phyloP scores from a whole-genome alignment of 768 basidiomycete genomes.

The Lactarius evosmus region DNA sequence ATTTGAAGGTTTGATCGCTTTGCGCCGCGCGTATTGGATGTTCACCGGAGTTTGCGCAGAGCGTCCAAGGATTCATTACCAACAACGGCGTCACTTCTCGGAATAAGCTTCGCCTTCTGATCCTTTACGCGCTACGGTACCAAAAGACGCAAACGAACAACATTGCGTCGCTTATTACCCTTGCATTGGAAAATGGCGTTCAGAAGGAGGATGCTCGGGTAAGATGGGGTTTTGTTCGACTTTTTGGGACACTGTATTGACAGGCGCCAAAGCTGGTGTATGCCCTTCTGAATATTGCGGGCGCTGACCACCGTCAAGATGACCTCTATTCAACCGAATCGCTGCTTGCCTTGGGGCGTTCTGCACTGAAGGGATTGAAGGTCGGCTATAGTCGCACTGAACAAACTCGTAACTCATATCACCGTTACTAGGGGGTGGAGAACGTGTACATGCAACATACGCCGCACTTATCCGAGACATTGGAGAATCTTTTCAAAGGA shows the following conservation, averaged over 20 bases:
- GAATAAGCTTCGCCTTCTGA: conserved; percentile 87
- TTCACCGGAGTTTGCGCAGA: conserved; percentile 43
- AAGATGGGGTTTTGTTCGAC: conserved; percentile 20
- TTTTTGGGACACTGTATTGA: conserved; percentile 2
- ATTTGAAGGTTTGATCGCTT: conserved; percentile 62
- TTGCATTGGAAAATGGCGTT: conserved; percentile 73
- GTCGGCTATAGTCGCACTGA: conserved; percentile 38
- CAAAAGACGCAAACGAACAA: conserved; percentile 85
- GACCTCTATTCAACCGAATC: conserved; percentile 96
- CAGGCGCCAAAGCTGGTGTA: conserved; percentile 73
- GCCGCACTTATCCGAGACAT: conserved; percentile 87
- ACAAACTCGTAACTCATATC: conserved; percentile 18
- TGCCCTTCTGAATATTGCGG: conserved; percentile 87
- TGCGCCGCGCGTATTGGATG: not conserved
- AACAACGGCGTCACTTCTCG: conserved; percentile 64
- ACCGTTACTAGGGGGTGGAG: conserved; percentile 77
- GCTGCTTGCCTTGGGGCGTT: conserved; percentile 88
- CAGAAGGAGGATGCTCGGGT: conserved; percentile 74
- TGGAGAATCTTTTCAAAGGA: conserved; percentile 86
- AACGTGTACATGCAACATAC: conserved; percentile 98
- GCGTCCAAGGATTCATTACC: conserved; percentile 74
- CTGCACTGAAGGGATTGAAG: conserved; percentile 93
- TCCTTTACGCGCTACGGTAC: conserved; percentile 90
- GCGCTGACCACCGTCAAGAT: conserved; percentile 94
- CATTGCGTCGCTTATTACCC: conserved; percentile 73